Evolutionary conservation across 495 filamentous ascomycete genomes (phyloP).

Genomic region (Penicillium canariense): DNA sequence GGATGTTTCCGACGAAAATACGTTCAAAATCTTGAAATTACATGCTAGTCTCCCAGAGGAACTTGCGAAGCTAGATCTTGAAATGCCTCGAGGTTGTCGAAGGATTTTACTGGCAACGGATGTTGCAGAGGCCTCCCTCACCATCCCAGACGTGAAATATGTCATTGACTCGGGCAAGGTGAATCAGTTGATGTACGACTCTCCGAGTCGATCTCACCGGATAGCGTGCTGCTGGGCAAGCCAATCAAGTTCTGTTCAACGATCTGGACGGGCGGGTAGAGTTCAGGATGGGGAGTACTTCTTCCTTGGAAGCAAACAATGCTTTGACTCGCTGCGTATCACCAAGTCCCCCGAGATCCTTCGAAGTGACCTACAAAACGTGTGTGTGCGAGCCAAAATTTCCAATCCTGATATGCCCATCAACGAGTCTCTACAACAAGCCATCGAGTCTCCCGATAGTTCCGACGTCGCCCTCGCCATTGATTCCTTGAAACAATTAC

Average conservation of each 20-base stretch:
- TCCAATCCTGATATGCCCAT: conserved; percentile 23
- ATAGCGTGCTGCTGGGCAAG: conserved; percentile 53
- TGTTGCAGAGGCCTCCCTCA: conserved; percentile 60
- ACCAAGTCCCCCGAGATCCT: conserved; percentile 44
- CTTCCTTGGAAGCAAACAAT: conserved; percentile 50
- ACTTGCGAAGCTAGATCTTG: conserved; percentile 46
- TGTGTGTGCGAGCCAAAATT: conserved; percentile 18
- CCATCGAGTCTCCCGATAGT: conserved; percentile 52
- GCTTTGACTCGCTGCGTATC: conserved; percentile 46
- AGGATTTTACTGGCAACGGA: conserved; percentile 60
- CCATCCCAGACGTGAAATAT: conserved; percentile 57
- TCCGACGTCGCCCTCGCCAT: conserved; percentile 46
- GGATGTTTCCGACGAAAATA: conserved; percentile 42
- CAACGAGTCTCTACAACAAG: conserved; percentile 45
- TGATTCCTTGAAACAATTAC: conserved; percentile 40
- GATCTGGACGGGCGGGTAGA: conserved; percentile 58
- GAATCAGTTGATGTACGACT: conserved; percentile 51
- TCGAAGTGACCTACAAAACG: conserved; percentile 12
- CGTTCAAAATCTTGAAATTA: conserved; percentile 49
- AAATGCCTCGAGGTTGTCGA: conserved; percentile 47
- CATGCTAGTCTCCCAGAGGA: conserved; percentile 50
- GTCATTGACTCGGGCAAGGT: conserved; percentile 57
- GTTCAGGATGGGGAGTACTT: conserved; percentile 59
- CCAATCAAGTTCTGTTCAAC: conserved; percentile 53
- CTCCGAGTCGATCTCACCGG: conserved; percentile 40